Conservation (phyloP, 2,329 filamentous ascomycete genomes). For the Orbilia quercus region DNA sequence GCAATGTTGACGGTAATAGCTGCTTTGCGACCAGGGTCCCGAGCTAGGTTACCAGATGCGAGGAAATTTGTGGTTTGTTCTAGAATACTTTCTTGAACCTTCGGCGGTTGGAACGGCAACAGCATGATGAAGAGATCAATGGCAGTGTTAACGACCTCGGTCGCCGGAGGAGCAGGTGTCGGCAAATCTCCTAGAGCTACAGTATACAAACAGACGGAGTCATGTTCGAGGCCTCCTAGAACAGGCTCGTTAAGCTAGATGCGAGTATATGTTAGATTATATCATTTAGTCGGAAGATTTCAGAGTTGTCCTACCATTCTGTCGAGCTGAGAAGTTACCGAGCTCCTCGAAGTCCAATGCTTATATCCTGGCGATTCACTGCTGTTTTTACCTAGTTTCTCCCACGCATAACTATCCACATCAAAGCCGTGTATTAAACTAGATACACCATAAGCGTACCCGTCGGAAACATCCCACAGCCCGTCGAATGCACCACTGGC, state of each 20-base stretch:
- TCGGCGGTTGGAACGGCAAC: constrained; percentile 86
- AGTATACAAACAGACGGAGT: constrained; percentile 83
- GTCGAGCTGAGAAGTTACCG: constrained; percentile 62
- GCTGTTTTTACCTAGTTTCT: constrained; percentile 50
- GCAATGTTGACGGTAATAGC: constrained; percentile 93
- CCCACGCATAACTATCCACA: constrained; percentile 76
- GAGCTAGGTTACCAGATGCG: constrained; percentile 80
- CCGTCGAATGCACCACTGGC: constrained; percentile 90
- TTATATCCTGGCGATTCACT: constrained; percentile 57
- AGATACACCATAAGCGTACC: constrained; percentile 92
- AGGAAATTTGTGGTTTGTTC: constrained; percentile 92
- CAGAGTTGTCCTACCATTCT: constrained; percentile 62
- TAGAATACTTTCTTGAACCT: constrained; percentile 93
- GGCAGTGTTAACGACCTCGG: constrained; percentile 92
- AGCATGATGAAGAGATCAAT: constrained; percentile 93
- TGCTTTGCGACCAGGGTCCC: constrained; percentile 87
- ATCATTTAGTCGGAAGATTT: constrained; percentile 12
- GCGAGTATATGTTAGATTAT: constrained; percentile 15
- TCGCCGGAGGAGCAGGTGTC: constrained; percentile 79
- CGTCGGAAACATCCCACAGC: constrained; percentile 94
- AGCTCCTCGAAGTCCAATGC: constrained; percentile 60
- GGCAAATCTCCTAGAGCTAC: constrained; percentile 67
- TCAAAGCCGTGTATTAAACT: constrained; percentile 83
- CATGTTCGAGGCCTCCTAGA: constrained; percentile 81
- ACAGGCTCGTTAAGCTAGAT: constrained; percentile 61